Evolutionary conservation across 2,329 filamentous ascomycete genomes (phyloP), one percentile per base, ranked within the genome.

Genomic region (Trichothecium sympodiale): DNA sequence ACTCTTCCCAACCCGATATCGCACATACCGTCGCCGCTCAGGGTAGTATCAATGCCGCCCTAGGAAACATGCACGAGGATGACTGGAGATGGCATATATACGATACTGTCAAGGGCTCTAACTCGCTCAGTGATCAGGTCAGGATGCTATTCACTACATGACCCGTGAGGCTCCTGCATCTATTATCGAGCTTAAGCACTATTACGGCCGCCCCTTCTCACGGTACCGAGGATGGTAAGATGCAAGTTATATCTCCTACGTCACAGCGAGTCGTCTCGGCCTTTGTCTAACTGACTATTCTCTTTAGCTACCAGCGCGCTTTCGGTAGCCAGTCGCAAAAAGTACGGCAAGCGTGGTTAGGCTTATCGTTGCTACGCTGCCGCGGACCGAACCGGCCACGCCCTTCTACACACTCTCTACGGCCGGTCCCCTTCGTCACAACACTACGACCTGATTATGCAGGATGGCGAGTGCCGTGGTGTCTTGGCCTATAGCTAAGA

Each of bases 11-110:
- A 91, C 84, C 35, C 72, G 84, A 70, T 81, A 29, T 5, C 17
- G n/a, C 74, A 59, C 84, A 91, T 63, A 91, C 84, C 8, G 84
- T 91, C 50, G 84, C 84, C 39, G 77, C 77, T 29, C 77, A 82
- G 61, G 84, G 84, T 56, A 84, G 84, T 54, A 89, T 91, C 70
- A 91, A 91, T 60, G 84, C 84, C 38, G 84, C 84, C 35, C 71
- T 91, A 38, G 84, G 84, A 55, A 94, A 94, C 69, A 95, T 95
- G 88, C 87, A 94, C 72, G 77, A 89, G 69, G 88, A 95, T 55
- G 87, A 95, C 67, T 95, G 88, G 88, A 80, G 87, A 71, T 95
- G 88, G 88, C 88, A 95, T 67, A 95, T 95, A 88, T 95, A 95
- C 71, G 88, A 95, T 62, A 95, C 88, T 30, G 88, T 95, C 58